Evolutionary conservation across 1,284 basidiomycete genomes (phyloP), one percentile per base, ranked within the genome.

Genomic region (Vanrija sp.): DNA sequence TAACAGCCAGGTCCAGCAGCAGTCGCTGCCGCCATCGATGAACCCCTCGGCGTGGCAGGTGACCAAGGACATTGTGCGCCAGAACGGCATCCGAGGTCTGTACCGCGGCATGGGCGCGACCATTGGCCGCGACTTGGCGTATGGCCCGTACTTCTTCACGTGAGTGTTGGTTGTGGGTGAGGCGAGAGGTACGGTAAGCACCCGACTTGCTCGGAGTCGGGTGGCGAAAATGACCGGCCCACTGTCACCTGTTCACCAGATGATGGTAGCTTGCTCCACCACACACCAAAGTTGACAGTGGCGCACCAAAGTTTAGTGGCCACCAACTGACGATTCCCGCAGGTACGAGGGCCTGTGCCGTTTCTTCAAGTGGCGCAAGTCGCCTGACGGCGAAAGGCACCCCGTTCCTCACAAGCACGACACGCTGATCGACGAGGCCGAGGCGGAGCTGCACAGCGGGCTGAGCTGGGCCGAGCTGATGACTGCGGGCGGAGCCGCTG

Each of bases 131-230:
- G 90, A 93, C 71, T 78, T 81, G 16, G 88, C 87, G 1, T 92
- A 88, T 66, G 90, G 90, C 5, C 83, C 86, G 5, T 93, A 93
- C 74, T 94, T 93, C 73, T 80, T 81, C 56, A 83, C 86, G 87
- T 87, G 66, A 69, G 80, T 72, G 38, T 47, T 25, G 10, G 23
- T 28, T 2, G 25, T 9, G 39, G 49, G 29, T 39, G n/a, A 12
- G 9, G 14, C 5, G 34, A 14, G 12, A 14, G 12, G 34, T 12
- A 34, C 34, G 34, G 34, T 15, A 10, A 7, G 28, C 7, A 10
- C 28, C 28, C 28, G 28, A 28, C 7, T 28, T 10, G 28, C 10
- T 8, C 28, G 28, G 28, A 28, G 28, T 28, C 7, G 28, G 34
- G 34, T 34, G 34, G 28, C 34, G 5, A 34, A 7, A 28, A 28